Percentiles rank a stretch among this genome's conserved stretches.
These are phyloP conservation scores for Paecilomyces fulvus DNA, from an alignment of 2,329 filamentous ascomycete species.

Conservation along the genomic window DNA sequence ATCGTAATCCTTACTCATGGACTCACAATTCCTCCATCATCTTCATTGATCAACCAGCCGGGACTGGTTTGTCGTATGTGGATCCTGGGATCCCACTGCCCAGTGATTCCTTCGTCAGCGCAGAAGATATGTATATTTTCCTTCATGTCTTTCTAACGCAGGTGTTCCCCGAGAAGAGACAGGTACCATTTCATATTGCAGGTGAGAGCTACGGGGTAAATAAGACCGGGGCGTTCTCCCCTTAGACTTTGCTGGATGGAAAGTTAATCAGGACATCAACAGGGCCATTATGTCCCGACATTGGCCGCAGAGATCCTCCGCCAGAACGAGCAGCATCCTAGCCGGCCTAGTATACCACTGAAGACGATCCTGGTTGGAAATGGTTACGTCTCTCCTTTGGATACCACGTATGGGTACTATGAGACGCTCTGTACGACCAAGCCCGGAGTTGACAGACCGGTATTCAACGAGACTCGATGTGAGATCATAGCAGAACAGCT, in stretches of 20 bases:
- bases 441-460: constrained; percentile 12
- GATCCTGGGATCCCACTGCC: constrained; percentile 12
- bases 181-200: no score
- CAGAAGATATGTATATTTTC: constrained; percentile 43
- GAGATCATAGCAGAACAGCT: constrained; percentile 39
- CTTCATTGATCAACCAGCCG: constrained; percentile 19
- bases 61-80: constrained; percentile 18
- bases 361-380: constrained; percentile 41
- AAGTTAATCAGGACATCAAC: no score
- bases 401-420: constrained; percentile 15
- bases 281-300: no score
- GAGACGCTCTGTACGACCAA: no score
- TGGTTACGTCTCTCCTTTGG: constrained; percentile 36
- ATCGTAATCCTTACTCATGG: constrained; percentile 14
- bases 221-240: no score
- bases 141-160: constrained; percentile 41
- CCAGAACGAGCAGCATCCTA: constrained; percentile 21
- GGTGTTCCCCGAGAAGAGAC: constrained; percentile 38
- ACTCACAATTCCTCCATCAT: constrained; percentile 16
- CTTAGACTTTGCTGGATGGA: no score
- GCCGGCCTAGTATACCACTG: constrained; percentile 34
- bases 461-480: constrained; percentile 40
- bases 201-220: no score
- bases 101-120: constrained; percentile 34
- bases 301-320: no score